Base-by-base conservation (phyloP, 163 green algal species). In the Coccomyxa subellipsoidea region DNA sequence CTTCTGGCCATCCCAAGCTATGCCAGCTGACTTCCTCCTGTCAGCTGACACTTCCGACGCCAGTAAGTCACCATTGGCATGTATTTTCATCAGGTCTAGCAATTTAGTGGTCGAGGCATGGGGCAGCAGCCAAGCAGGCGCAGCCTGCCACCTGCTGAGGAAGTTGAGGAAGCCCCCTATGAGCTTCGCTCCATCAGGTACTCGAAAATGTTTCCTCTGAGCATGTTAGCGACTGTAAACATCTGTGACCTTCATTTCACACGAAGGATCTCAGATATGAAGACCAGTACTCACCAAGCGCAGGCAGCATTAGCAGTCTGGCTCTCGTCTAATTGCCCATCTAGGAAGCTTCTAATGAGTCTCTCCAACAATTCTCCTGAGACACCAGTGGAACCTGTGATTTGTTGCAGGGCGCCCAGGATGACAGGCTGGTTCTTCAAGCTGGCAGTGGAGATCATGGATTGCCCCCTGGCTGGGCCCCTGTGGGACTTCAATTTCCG, bases 401-500 rank as follows among this genome's bases (percentile, higher is more conserved):
- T 4, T 73, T 34, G 7, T 35, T 73, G 2, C 69, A 83, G 79
- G 34, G 38, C 79, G 38, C 79, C 79, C n/a, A 31, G 36, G 1
- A 18, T 83, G 37, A 78, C 80, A 78, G 86, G 86, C 12, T 47
- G 10, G 3, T 0, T 66, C 3, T 77, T 90, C 6, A 77, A 54
- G 35, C 4, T 85, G 32, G 82, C 85, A 10, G 12, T 87, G 4
- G 75, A 59, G 25, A 29, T 90, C 27, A 15, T 79, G 21, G 86
- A 87, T 8, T 73, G 79, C 10, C 37, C 47, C 0, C 15, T 87
- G 4, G 69, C 27, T 15, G 54, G 38, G 7, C 80, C 78, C 0
- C 23, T 90, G 25, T 79, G 47, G 10, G 38, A 38, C 69, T 70
- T 77, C 36, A 78, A 85, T 10, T 75, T 88, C 76, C 78, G 83